These are phyloP conservation scores for Zasmidium citrigriseum DNA, from an alignment of 2,329 filamentous ascomycete genomes.

Conservation along the genomic window DNA sequence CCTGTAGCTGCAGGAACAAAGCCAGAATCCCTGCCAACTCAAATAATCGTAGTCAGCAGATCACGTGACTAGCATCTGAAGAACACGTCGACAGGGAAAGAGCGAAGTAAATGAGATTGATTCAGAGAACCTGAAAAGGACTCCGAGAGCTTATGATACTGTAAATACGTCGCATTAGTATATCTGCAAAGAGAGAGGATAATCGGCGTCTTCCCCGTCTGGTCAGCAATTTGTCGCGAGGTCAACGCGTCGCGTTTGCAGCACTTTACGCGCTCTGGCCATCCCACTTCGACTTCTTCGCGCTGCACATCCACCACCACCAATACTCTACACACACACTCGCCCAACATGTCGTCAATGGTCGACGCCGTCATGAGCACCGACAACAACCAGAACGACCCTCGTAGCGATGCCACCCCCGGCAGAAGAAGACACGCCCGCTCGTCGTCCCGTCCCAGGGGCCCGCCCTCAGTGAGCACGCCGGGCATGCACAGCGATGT, in stretches of 20 bases:
- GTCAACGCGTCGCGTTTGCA: neutral
- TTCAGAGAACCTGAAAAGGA: no score
- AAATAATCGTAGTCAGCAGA: neutral
- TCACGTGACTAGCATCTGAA: neutral
- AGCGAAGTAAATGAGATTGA: no score
- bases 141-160: no score
- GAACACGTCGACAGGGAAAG: neutral
- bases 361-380: constrained; percentile 53
- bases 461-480: constrained; percentile 54
- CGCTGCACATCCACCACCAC: neutral
- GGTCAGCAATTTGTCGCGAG: neutral
- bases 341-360: constrained; percentile 52
- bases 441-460: constrained; percentile 56
- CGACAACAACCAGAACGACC: constrained; percentile 42
- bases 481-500: constrained; percentile 56
- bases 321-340: neutral
- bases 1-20: constrained; percentile 1
- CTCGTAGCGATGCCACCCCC: constrained; percentile 40
- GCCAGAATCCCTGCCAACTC: neutral
- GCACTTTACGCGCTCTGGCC: neutral
- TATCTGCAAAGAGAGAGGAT: no score
- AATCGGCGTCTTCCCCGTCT: neutral
- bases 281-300: neutral
- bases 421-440: constrained; percentile 37
- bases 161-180: no score